Evolutionary conservation across 2,329 filamentous ascomycete species (phyloP).

Genomic region (Pyrenochaeta sp.): DNA sequence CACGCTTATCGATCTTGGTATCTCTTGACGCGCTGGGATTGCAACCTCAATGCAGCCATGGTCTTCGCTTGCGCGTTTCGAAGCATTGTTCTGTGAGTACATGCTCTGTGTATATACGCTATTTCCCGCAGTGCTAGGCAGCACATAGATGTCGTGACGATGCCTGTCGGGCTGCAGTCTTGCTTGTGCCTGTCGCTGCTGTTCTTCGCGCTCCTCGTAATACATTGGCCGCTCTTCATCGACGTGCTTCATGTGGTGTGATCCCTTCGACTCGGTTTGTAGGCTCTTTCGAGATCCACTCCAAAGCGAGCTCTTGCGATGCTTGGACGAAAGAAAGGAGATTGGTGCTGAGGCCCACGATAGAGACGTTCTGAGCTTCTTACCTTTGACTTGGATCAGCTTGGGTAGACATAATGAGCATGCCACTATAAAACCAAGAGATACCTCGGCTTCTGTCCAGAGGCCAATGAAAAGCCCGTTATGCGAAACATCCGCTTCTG

Average conservation of each 20-base stretch:
- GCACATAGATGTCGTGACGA: conserved; percentile 4
- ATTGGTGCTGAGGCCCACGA: no score
- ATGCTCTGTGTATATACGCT: conserved; percentile 5
- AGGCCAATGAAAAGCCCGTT: no score
- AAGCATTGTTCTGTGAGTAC: conserved; percentile 1
- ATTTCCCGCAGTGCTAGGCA: conserved; percentile 5
- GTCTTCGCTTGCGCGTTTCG: not conserved
- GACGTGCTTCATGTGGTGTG: not conserved
- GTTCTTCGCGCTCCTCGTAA: conserved; percentile 7
- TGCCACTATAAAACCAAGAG: no score
- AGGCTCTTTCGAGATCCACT: not conserved
- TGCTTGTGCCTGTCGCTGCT: not conserved
- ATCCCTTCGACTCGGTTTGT: not conserved
- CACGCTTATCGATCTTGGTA: conserved; percentile 3
- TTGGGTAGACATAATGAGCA: no score
- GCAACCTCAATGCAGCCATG: not conserved
- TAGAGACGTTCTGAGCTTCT: no score
- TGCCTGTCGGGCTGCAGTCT: conserved; percentile 1
- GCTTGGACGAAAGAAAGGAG: no score
- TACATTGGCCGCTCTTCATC: conserved; percentile 1
- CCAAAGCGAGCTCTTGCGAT: no score
- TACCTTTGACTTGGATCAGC: no score
- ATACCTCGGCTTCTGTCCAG: no score
- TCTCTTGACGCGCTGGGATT: not conserved
- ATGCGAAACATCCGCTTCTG: conserved; percentile 30